Evolutionary conservation across 225 moss, liverwort and hornwort genomes (phyloP), one percentile per base, ranked within the genome.

Genomic region (Physcomitrium patens): DNA sequence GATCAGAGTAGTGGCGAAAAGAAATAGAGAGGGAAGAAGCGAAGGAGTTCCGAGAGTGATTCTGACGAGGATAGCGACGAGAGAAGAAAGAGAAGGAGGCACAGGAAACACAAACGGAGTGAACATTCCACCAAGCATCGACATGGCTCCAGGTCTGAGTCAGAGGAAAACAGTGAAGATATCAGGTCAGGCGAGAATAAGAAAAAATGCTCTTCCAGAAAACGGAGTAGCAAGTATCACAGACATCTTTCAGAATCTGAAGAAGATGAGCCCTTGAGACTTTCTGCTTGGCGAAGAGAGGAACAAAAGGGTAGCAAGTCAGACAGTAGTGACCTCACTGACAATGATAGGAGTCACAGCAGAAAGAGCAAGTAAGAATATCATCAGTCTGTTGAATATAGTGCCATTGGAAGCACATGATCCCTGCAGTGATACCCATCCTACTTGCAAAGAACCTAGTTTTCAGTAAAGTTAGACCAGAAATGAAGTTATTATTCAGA

Each of bases 221-320:
- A 60, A 49, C 56, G 57, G 27, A 67, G 46, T 58, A 28, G 56
- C 57, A 67, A 67, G 76, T 65, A 76, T 42, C 76, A 56, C 57
- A 68, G 28, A 56, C 43, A 76, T 47, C 76, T 67, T 13, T 60
- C 65, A 66, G 67, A 76, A 42, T 16, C 65, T 45, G 67, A 28
- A 26, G 46, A 46, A 13, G 55, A 52, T 13, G 17, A 68, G 28
- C 44, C 66, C 17, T 68, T 76, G 76, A 76, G 65, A 44, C 67
- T 76, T 23, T 76, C 76, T 46, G 56, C 57, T 14, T 67, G 67
- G 75, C 77, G 26, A 68, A 83, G 80, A 79, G 80, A 76, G 45
- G 85, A 76, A 60, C 73, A 70, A 50, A 76, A 78, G 62, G 76
- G 72, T 12, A 73, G 78, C 3, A 80, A 76, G 61, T 77, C 74